Evolutionary conservation across 2,329 filamentous ascomycete species (phyloP), one percentile per base, ranked within the genome.

Genomic region (Fusarium nisikadoi): DNA sequence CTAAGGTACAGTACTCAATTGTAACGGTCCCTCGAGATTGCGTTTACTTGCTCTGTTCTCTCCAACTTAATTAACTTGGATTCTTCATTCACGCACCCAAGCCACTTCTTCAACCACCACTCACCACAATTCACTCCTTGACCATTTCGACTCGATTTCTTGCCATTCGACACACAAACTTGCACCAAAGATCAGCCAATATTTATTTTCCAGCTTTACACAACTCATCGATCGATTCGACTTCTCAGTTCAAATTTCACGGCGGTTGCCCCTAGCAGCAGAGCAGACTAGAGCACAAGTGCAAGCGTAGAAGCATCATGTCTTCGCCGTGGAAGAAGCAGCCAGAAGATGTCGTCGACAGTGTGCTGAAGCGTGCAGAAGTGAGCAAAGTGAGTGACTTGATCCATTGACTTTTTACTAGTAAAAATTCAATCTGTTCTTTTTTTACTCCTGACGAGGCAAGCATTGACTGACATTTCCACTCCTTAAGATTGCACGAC

Each of bases 401-500:
- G 36, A 19, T 17, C 35, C 36, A 39, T 59, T 59, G 53, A 49
- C n/a, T n/a, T 20, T 27, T 23, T 29, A 27, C 33, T 43, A 3
- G 33, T 13, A 17, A 29, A 39, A 52, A 39, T 56, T 45, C 42
- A 41, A 58, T 29, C 43, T 31, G 52, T 41, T 41, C 20, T 33
- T n/a, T 20, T 31, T 55, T 31, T 27, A 35, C 46, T 56, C 52
- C 31, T 31, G 42, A 17, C 62, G 29, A 27, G 23, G 31, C 23
- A 49, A 42, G 38, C 31, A 61, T 50, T 53, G 67, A 61, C 68
- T 77, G 59, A 76, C 73, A 60, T 56, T 71, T 76, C 62, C 50
- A 60, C 69, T 57, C 65, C 65, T 77, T 61, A 80, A 98, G 96
- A 97, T 99, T 86, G 96, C 95, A 77, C 89, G 95, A 80, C 93